phyloP scores from a whole-genome alignment of 805 yeast species.

The Kodamaea restingae region DNA sequence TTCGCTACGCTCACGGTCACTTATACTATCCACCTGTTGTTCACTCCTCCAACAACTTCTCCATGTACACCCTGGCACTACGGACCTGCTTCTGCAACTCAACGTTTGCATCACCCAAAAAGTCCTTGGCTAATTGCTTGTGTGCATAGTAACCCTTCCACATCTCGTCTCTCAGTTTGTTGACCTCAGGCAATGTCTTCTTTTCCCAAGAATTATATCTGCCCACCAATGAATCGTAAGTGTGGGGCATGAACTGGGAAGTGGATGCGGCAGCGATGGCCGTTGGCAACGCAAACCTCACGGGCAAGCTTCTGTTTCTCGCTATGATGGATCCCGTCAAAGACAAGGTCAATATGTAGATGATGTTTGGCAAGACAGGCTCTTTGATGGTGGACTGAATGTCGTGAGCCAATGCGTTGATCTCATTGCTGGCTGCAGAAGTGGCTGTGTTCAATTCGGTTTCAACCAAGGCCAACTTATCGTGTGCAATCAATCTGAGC shows the following conservation, averaged over 20 bases:
- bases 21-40: no score
- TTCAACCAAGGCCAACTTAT: slow-evolving; percentile 30
- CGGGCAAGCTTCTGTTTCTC: slow-evolving; percentile 37
- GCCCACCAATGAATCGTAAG: slow-evolving; percentile 25
- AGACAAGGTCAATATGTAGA: slow-evolving; percentile 52
- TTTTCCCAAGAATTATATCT: slow-evolving; percentile 25
- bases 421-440: slow-evolving; percentile 46
- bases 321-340: slow-evolving; percentile 55
- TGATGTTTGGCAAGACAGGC: slow-evolving; percentile 52
- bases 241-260: slow-evolving; percentile 50
- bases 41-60: slow-evolving; percentile 10
- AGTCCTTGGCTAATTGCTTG: slow-evolving; percentile 10
- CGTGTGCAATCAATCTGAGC: slow-evolving; percentile 36
- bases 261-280: slow-evolving; percentile 31
- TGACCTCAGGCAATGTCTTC: slow-evolving; percentile 29
- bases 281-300: slow-evolving; percentile 43
- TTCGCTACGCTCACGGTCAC: no score
- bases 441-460: slow-evolving; percentile 46
- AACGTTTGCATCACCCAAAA: slow-evolving; percentile 12
- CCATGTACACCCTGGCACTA: slow-evolving; percentile 21
- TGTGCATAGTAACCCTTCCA: slow-evolving; percentile 6
- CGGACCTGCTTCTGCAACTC: slow-evolving; percentile 22
- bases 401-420: slow-evolving; percentile 23
- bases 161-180: slow-evolving; percentile 23
- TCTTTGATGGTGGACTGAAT: slow-evolving; percentile 41